Percentiles rank a stretch among this genome's conserved stretches.
phyloP scores from a whole-genome alignment of 805 yeast species.

The Suhomyces sp. region DNA sequence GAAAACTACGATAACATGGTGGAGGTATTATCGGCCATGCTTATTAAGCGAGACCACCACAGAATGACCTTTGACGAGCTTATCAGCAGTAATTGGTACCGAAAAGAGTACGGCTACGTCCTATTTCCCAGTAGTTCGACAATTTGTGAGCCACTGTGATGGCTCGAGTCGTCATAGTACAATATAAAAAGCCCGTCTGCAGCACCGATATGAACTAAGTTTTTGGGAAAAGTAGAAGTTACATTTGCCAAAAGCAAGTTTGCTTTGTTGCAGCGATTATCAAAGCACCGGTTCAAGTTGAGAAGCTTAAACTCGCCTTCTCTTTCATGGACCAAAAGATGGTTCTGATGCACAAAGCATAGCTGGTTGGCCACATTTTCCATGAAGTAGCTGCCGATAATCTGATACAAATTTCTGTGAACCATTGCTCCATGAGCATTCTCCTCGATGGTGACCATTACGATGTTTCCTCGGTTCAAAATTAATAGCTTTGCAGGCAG shows the following conservation, averaged over 20 bases:
- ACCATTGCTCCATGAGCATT: not conserved
- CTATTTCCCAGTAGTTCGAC: not conserved
- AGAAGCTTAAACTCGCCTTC: slow-evolving; percentile 5
- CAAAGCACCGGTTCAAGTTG: slow-evolving; percentile 3
- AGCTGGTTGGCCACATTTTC: slow-evolving; percentile 4
- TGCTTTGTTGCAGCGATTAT: not conserved
- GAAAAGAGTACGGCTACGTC: not conserved
- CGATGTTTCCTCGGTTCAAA: not conserved
- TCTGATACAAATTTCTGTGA: not conserved
- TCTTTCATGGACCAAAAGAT: slow-evolving; percentile 13
- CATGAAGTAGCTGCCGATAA: not conserved
- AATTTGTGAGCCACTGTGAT: not conserved
- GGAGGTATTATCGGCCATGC: slow-evolving; percentile 1
- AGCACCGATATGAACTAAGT: not conserved
- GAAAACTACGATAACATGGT: not conserved
- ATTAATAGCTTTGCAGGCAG: not conserved
- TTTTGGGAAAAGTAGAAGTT: not conserved
- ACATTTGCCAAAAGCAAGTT: not conserved
- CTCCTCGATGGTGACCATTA: not conserved
- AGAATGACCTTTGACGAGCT: slow-evolving; percentile 1
- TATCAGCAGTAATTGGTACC: not conserved
- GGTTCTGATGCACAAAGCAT: not conserved
- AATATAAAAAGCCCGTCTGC: not conserved
- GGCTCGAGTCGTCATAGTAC: not conserved
- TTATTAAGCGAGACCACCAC: not conserved